Percentiles rank a stretch among this genome's conserved stretches.
Evolutionary conservation across 2,329 filamentous ascomycete genomes (phyloP).

Genomic region (Penicillium olsonii): DNA sequence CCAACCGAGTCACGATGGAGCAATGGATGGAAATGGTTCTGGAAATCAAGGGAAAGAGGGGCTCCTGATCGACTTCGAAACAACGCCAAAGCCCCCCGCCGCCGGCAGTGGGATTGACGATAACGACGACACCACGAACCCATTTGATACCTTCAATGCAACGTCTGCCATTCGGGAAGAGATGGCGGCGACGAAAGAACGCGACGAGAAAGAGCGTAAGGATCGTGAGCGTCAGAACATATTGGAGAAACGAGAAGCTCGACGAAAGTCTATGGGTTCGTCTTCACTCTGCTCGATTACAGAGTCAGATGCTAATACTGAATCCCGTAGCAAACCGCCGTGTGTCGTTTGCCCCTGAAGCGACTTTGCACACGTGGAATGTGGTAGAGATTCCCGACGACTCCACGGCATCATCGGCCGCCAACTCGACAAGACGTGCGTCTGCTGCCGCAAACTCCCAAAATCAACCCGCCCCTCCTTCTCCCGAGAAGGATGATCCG

Average conservation of each 20-base stretch:
- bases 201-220: conserved; percentile 65
- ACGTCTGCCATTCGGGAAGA: conserved; percentile 44
- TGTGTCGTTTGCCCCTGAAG: conserved; percentile 96
- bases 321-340: conserved; percentile 68
- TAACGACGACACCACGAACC: conserved; percentile 48
- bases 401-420: conserved; percentile 73
- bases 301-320: conserved; percentile 17
- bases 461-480: conserved; percentile 33
- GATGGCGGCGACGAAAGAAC: conserved; percentile 67
- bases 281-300: neutral
- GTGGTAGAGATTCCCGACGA: conserved; percentile 88
- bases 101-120: conserved; percentile 44
- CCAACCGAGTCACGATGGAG: conserved; percentile 18
- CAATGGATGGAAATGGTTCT: conserved; percentile 13
- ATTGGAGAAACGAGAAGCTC: conserved; percentile 76
- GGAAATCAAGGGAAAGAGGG: conserved; percentile 28
- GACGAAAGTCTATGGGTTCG: conserved; percentile 80
- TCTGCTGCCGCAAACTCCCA: conserved; percentile 57
- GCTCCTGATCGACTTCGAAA: conserved; percentile 47
- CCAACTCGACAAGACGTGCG: conserved; percentile 72
- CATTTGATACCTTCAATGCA: conserved; percentile 49
- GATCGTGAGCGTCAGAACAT: conserved; percentile 62
- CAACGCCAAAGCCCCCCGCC: conserved; percentile 35
- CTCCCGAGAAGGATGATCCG: conserved; percentile 58
- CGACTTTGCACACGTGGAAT: conserved; percentile 95